phyloP scores from a whole-genome alignment of 495 filamentous ascomycete genomes.

The Chaetomium fimeti region DNA sequence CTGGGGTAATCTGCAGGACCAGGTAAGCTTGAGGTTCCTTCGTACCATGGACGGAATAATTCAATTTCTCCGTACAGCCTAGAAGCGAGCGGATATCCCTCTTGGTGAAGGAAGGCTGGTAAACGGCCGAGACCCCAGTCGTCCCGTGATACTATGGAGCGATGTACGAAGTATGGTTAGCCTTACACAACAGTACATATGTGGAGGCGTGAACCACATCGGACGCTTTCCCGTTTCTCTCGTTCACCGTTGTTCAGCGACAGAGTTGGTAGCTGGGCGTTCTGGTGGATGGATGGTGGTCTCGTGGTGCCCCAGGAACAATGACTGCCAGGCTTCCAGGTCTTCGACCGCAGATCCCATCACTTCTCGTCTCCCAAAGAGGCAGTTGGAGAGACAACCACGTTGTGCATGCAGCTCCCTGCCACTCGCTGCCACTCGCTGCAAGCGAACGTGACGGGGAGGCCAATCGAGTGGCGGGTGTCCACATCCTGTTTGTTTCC shows the following conservation, averaged over 20 bases:
- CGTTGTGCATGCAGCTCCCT: neutral
- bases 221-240: too few species aligned
- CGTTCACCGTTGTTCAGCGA: neutral
- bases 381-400: slow-evolving; percentile 8
- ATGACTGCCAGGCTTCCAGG: too few species aligned
- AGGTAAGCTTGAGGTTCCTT: neutral
- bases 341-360: neutral
- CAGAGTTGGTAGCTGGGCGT: neutral
- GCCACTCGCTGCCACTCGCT: neutral
- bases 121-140: neutral
- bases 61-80: neutral
- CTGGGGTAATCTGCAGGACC: neutral
- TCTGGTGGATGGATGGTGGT: neutral
- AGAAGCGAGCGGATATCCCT: neutral
- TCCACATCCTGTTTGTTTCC: neutral
- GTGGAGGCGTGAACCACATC: neutral
- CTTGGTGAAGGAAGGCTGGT: neutral
- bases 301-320: neutral
- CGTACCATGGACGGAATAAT: neutral
- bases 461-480: slow-evolving; percentile 1
- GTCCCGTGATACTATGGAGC: neutral
- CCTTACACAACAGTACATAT: neutral
- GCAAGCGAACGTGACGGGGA: neutral
- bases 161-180: neutral
- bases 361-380: neutral